These are phyloP conservation scores for Solanum chacoense DNA, from an alignment of 305 asterid genomes.

Conservation along the genomic window DNA sequence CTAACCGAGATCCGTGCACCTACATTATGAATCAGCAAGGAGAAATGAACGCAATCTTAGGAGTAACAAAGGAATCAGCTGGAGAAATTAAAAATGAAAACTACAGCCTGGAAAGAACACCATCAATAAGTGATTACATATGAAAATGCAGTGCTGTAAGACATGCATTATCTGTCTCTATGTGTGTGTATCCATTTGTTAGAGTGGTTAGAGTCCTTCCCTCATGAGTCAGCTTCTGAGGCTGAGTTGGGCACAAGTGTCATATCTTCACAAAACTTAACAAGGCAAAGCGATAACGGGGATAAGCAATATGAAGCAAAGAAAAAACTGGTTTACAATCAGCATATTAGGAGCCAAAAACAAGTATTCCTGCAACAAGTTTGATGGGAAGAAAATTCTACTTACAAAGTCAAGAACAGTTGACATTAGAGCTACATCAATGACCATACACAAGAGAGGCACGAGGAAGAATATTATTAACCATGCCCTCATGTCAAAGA, in stretches of 20 bases:
- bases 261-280: not conserved
- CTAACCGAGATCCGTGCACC: slow-evolving; percentile 80
- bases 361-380: not conserved
- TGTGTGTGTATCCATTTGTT: not conserved
- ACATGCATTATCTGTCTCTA: not conserved
- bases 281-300: not conserved
- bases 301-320: not conserved
- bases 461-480: not conserved
- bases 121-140: not conserved
- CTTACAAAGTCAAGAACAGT: not conserved
- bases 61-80: not conserved
- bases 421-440: not conserved
- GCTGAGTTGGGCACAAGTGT: not conserved
- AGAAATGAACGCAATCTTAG: not conserved
- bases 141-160: not conserved
- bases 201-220: not conserved
- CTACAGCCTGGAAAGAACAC: not conserved
- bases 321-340: not conserved
- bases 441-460: not conserved
- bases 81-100: not conserved
- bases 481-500: not conserved
- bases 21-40: slow-evolving; percentile 12
- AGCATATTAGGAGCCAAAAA: not conserved
- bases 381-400: not conserved
- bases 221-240: not conserved